Evolutionary conservation across 2,329 filamentous ascomycete species (phyloP).

Genomic region (Penicillium decumbens): DNA sequence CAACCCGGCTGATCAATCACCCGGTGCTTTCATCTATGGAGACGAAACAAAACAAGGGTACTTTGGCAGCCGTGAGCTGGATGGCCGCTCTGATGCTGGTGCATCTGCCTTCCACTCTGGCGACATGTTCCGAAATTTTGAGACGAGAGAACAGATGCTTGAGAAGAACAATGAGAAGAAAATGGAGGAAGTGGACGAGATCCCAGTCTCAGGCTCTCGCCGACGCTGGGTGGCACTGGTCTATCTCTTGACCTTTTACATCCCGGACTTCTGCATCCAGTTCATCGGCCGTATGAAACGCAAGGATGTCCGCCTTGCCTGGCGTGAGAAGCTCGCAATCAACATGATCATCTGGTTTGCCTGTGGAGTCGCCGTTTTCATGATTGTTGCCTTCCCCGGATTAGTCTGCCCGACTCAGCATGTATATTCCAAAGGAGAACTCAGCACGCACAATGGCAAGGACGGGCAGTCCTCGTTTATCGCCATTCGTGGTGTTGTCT

Average conservation of each 20-base stretch:
- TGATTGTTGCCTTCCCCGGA: slow-evolving; percentile 81
- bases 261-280: slow-evolving; percentile 79
- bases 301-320: slow-evolving; percentile 86
- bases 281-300: slow-evolving; percentile 78
- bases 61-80: slow-evolving; percentile 73
- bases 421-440: slow-evolving; percentile 74
- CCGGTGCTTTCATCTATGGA: slow-evolving; percentile 60
- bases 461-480: slow-evolving; percentile 61
- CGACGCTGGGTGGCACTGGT: slow-evolving; percentile 88
- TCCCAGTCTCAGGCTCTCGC: slow-evolving; percentile 69
- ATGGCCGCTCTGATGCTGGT: slow-evolving; percentile 85
- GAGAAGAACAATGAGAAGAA: slow-evolving; percentile 91
- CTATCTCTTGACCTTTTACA: slow-evolving; percentile 76
- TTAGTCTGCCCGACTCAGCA: slow-evolving; percentile 89
- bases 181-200: slow-evolving; percentile 84
- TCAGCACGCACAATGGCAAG: slow-evolving; percentile 70
- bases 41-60: slow-evolving; percentile 76
- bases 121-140: slow-evolving; percentile 97
- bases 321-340: slow-evolving; percentile 96
- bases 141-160: slow-evolving; percentile 88
- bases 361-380: slow-evolving; percentile 74
- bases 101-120: slow-evolving; percentile 85
- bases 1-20: slow-evolving; percentile 44
- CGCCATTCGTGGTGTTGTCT: slow-evolving; percentile 83
- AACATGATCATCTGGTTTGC: slow-evolving; percentile 94